phyloP scores from a whole-genome alignment of 129 eudicot genomes.

The Centaurea solstitialis region DNA sequence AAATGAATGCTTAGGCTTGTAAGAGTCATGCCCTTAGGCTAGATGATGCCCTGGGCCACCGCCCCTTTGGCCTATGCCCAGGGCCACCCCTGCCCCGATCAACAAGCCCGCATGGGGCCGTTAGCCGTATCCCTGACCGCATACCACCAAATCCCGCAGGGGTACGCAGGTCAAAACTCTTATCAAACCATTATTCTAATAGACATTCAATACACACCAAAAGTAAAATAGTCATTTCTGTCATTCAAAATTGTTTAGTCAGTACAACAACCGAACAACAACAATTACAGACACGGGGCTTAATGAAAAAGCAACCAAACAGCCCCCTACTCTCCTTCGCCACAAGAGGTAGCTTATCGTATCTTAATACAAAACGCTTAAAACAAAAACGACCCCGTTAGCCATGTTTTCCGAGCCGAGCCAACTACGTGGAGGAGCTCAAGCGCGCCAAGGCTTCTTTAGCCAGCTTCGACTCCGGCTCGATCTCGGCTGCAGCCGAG shows the following conservation, averaged over 20 bases:
- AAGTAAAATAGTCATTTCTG: not conserved
- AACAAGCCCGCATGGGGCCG: no score
- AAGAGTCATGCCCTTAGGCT: no score
- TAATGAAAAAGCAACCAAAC: not conserved
- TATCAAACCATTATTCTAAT: no score
- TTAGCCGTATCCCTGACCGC: no score
- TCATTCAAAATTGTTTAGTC: not conserved
- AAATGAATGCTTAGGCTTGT: no score
- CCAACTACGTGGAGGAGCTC: conserved; percentile 25
- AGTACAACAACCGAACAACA: not conserved
- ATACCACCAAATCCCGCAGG: no score
- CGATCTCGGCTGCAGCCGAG: conserved; percentile 34
- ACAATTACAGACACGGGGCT: not conserved
- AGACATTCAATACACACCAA: not conserved
- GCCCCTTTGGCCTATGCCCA: no score
- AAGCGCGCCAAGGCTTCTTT: conserved; percentile 52
- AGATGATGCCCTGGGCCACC: no score
- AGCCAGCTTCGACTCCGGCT: conserved; percentile 44
- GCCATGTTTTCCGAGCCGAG: no score
- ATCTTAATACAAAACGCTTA: not conserved
- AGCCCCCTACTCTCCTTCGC: no score
- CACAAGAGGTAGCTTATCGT: not conserved
- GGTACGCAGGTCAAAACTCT: not conserved
- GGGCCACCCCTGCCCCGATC: no score
- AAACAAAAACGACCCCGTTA: not conserved